Evolutionary conservation across 106 monocot species (phyloP).

Genomic region (Dioscorea zingiberensis): DNA sequence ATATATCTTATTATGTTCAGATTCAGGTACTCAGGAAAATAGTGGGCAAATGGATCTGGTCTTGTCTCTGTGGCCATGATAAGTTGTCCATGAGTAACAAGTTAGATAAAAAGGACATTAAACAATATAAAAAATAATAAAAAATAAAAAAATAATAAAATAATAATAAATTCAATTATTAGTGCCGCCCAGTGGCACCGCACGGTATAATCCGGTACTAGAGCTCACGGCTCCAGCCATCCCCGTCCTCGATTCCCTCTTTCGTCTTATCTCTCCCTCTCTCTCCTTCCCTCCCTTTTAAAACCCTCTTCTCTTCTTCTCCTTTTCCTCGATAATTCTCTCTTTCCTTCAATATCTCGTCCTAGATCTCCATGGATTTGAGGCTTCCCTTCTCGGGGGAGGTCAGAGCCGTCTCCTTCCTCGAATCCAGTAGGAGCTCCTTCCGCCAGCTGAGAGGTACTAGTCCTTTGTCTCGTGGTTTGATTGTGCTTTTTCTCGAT

Average conservation of each 20-base stretch:
- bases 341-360: not conserved
- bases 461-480: not conserved
- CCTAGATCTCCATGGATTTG: constrained; percentile 26
- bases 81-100: too few species aligned
- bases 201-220: too few species aligned
- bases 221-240: not conserved
- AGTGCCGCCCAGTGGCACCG: too few species aligned
- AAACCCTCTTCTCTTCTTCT: not conserved
- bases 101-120: too few species aligned
- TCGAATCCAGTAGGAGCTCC: constrained; percentile 31
- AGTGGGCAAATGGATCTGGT: too few species aligned
- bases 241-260: not conserved
- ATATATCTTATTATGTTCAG: too few species aligned
- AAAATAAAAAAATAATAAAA: too few species aligned
- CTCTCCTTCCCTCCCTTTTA: not conserved
- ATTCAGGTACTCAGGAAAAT: too few species aligned
- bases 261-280: not conserved
- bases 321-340: not conserved
- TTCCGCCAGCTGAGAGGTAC: constrained; percentile 38
- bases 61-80: too few species aligned
- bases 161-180: too few species aligned
- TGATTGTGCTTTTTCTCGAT: too few species aligned
- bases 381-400: constrained; percentile 33
- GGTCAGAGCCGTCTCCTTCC: constrained; percentile 32
- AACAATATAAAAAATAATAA: too few species aligned